Percentiles rank a stretch among this genome's conserved stretches.
Conservation (phyloP, 164 flowering plant genomes). For the Sextonia rubra region DNA sequence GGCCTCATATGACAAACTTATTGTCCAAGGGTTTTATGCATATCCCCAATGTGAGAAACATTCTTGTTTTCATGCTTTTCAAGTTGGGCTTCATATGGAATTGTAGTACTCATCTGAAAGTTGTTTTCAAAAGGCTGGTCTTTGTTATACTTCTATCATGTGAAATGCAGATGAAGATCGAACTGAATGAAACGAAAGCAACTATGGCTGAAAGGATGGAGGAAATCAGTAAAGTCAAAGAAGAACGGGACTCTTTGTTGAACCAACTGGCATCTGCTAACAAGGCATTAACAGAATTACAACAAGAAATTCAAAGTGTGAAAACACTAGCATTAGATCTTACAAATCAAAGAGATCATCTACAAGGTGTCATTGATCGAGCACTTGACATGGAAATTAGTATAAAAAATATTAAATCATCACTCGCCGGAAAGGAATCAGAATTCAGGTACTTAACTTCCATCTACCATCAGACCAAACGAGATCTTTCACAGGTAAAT, state of each 20-base stretch:
- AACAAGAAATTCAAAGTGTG: constrained; percentile 54
- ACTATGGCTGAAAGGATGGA: constrained; percentile 23
- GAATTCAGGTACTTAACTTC: constrained; percentile 38
- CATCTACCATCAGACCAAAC: constrained; percentile 34
- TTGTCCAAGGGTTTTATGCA: no score
- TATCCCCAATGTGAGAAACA: no score
- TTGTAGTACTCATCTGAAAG: not conserved
- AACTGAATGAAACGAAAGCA: constrained; percentile 49
- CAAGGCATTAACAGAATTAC: constrained; percentile 42
- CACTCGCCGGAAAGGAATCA: constrained; percentile 51
- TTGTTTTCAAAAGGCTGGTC: not conserved
- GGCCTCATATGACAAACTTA: no score
- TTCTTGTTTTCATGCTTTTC: no score
- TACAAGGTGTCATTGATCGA: constrained; percentile 39
- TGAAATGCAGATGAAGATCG: constrained; percentile 49
- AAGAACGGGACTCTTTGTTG: constrained; percentile 31
- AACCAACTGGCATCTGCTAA: constrained; percentile 35
- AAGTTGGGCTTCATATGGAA: not conserved
- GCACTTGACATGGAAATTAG: constrained; percentile 41
- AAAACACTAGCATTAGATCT: constrained; percentile 48
- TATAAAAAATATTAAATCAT: constrained; percentile 35
- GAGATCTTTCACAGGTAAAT: constrained; percentile 37
- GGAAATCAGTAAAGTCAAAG: constrained; percentile 28
- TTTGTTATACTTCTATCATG: not conserved
- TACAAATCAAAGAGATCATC: constrained; percentile 34